Evolutionary conservation across 768 basidiomycete genomes (phyloP).

Genomic region (Epithele typhae): DNA sequence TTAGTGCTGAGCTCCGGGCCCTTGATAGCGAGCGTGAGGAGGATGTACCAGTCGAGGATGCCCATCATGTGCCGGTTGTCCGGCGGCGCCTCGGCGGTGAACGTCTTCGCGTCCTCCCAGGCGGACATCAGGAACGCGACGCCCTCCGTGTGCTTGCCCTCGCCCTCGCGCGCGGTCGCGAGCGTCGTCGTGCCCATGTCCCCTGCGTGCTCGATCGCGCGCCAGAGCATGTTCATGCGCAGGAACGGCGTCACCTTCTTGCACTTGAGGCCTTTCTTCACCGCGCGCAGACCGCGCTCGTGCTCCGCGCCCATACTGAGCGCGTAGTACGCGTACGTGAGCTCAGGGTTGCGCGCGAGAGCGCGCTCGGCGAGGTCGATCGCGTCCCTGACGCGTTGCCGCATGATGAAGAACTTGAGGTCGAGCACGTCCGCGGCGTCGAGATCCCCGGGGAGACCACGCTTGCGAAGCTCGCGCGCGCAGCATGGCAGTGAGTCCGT

Average conservation of each 20-base stretch:
- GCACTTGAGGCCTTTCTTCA: conserved; percentile 65
- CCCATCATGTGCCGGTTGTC: conserved; percentile 59
- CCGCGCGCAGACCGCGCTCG: conserved; percentile 50
- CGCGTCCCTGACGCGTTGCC: conserved; percentile 44
- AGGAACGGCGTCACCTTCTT: conserved; percentile 51
- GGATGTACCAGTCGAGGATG: conserved; percentile 55
- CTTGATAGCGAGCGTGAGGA: conserved; percentile 47
- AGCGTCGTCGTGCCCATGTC: conserved; percentile 49
- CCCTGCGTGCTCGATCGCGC: conserved; percentile 59
- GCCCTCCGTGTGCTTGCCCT: conserved; percentile 55
- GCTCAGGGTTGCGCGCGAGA: conserved; percentile 50
- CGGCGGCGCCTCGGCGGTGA: conserved; percentile 52
- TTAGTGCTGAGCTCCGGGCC: conserved; percentile 47
- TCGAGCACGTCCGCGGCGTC: conserved; percentile 64
- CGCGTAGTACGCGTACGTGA: conserved; percentile 63
- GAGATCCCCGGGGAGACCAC: conserved; percentile 35
- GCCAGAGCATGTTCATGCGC: conserved; percentile 50
- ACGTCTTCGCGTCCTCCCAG: conserved; percentile 54
- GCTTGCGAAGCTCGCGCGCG: conserved; percentile 49
- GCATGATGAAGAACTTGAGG: conserved; percentile 54
- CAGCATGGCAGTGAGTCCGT: conserved; percentile 55
- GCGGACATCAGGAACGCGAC: conserved; percentile 58
- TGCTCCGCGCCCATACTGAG: conserved; percentile 46
- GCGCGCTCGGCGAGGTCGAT: conserved; percentile 41
- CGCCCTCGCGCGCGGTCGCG: conserved; percentile 38